Evolutionary conservation across 441 rosid species (phyloP).

Genomic region (Metrosideros polymorpha): DNA sequence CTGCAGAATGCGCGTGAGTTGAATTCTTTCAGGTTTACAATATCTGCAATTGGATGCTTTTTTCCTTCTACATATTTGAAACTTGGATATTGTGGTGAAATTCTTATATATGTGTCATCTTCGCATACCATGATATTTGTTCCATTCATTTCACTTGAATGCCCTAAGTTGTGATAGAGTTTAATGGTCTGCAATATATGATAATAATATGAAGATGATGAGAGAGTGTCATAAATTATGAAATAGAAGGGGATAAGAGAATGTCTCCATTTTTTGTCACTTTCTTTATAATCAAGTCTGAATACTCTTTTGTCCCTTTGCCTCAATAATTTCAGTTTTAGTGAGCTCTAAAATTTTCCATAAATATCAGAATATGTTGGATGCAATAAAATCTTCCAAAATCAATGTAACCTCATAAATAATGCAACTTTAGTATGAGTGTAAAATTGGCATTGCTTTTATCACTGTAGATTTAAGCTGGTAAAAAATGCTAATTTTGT

Average conservation of each 20-base stretch:
- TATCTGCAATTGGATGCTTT: background rate
- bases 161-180: background rate
- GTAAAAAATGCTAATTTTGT: background rate
- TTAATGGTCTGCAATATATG: background rate
- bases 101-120: background rate
- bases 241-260: background rate
- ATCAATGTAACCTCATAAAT: background rate
- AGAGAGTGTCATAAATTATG: background rate
- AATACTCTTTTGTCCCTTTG: background rate
- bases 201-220: background rate
- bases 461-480: background rate
- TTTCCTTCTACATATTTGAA: background rate
- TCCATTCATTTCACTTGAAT: background rate
- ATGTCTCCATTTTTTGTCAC: background rate
- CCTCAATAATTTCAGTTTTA: background rate
- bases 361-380: background rate
- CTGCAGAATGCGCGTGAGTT: constrained; percentile 97
- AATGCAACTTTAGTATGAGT: background rate
- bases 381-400: background rate
- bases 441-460: background rate
- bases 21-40: background rate
- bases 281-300: background rate
- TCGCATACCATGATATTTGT: background rate
- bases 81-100: background rate
- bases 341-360: background rate